A percentile compares a stretch with the other conserved stretches of the same genome.
These are phyloP conservation scores for Xylaria sp. DNA, from an alignment of 2,329 filamentous ascomycete species.

Conservation along the genomic window DNA sequence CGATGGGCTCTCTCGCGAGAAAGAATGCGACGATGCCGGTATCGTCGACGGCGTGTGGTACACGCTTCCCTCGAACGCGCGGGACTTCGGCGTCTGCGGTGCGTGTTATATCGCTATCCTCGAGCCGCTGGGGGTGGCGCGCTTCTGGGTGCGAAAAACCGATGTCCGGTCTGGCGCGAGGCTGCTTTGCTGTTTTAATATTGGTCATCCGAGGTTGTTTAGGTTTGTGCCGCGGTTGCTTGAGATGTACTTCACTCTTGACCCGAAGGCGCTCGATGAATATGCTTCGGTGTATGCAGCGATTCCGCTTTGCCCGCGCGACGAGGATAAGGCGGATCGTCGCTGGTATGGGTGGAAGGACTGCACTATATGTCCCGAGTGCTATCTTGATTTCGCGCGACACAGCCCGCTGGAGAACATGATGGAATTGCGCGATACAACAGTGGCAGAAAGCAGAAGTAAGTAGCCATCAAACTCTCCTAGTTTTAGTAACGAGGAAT, in stretches of 20 bases:
- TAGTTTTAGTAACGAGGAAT: not conserved
- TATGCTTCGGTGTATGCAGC: conserved; percentile 48
- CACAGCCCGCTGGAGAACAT: conserved; percentile 45
- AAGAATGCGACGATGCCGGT: conserved; percentile 49
- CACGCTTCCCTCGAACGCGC: conserved; percentile 49
- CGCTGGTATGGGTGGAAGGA: conserved; percentile 54
- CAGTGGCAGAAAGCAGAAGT: conserved; percentile 33
- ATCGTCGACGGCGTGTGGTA: conserved; percentile 51
- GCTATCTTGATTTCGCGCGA: conserved; percentile 51
- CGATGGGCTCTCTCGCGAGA: conserved; percentile 45
- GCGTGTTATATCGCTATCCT: conserved; percentile 51
- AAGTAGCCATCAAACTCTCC: not conserved
- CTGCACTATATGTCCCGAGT: conserved; percentile 53
- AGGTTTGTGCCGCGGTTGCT: conserved; percentile 43
- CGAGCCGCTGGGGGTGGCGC: conserved; percentile 47
- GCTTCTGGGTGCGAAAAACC: conserved; percentile 48
- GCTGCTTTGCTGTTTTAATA: conserved; percentile 52
- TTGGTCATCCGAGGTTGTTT: conserved; percentile 45
- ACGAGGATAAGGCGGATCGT: conserved; percentile 40
- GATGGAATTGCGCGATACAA: conserved; percentile 47
- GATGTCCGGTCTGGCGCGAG: conserved; percentile 35
- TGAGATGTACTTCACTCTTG: conserved; percentile 48
- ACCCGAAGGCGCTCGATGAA: conserved; percentile 43
- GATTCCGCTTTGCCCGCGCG: conserved; percentile 47
- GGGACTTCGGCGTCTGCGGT: conserved; percentile 52